Evolutionary conservation across 495 filamentous ascomycete genomes (phyloP), one percentile per base, ranked within the genome.

Genomic region (Trichoderma erinaceum): DNA sequence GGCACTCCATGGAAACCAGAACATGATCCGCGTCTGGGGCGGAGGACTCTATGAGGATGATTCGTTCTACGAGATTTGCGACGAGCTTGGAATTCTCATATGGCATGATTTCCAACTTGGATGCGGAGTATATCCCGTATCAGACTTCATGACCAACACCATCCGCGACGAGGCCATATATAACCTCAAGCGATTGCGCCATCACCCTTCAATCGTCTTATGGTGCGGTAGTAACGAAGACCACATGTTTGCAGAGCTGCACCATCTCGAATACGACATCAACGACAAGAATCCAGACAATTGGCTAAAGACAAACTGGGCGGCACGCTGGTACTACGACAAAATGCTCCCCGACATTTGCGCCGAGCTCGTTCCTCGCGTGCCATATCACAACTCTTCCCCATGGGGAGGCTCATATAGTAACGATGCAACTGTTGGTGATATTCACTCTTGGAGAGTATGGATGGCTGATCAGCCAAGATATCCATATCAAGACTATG

Each of bases 311-410:
- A 92, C 90, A 2, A 82, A 92, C 69, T 98, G 97, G 73, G 92
- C 93, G 0, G 94, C 94, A 2, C 84, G 94, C 41, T 97, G 96
- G 73, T 96, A 97, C 68, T 98, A 98, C 77, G 94, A 97, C 76
- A 95, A 96, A 76, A 77, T 96, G 11, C 86, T 98, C 3, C 83
- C 87, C 5, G 88, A 93, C 50, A 86, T 77, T 12, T 85, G 83
- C 71, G 73, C 78, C 13, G 82, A 86, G 66, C 74, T 89, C 23
- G 80, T 81, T 6, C 92, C 92, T 5, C 78, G 79, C 66, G 86
- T 87, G 0, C 85, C 83, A 68, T 97, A 98, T 75, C 92, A 96
- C 73, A 89, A 87, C 7, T 92, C 93, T 21, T 90, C 86, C 41
- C 91, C 90, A 3, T 93, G 84, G 84, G 88, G 89, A 7, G 88